Base-by-base conservation (phyloP, 768 basidiomycete species). In the Suillus paluster region DNA sequence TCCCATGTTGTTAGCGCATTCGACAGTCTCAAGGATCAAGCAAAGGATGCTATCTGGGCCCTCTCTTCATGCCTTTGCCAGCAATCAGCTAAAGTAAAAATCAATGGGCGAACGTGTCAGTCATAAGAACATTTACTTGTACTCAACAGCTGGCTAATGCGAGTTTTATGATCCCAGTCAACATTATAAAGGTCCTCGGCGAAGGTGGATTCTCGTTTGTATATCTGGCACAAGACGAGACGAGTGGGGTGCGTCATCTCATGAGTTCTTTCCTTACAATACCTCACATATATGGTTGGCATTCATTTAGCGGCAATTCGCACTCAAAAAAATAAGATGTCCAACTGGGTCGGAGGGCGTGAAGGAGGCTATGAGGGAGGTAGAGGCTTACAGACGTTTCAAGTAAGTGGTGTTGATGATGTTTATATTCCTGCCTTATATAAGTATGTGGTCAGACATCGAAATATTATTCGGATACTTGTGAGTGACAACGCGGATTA, bases 161-260 rank as follows among this genome's bases (percentile, higher is more conserved):
- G 9, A 17, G 9, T 64, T 52, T 48, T 33, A 21, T 9, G 41
- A 33, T 48, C 56, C 12, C 68, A 94, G 92, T 95, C 78, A 90
- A 93, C 71, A 92, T 99, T 57, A 78, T 96, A 55, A 94, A 91
- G 63, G 88, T 99, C 12, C 86, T 99, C 10, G 97, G 97, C 33
- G 97, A 99, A 78, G 97, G 97, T 15, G 97, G 94, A 8, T 96
- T 95, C 81, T 93, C 91, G 34, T 96, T 94, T 69, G 94, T 95
- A 9, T 94, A 95, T 73, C 82, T 92, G 36, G 92, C 89, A 4
- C 91, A 93, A 73, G 93, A 95, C 74, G 92, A 94, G 68, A 81
- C 85, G 63, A 94, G 92, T 68, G 91, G 91, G 56, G 92, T 93
- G 71, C 68, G 89, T 79, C 41, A 25, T 63, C 17, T 17, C 25